phyloP scores from a whole-genome alignment of 163 green algal species.

The Volvox carteri region DNA sequence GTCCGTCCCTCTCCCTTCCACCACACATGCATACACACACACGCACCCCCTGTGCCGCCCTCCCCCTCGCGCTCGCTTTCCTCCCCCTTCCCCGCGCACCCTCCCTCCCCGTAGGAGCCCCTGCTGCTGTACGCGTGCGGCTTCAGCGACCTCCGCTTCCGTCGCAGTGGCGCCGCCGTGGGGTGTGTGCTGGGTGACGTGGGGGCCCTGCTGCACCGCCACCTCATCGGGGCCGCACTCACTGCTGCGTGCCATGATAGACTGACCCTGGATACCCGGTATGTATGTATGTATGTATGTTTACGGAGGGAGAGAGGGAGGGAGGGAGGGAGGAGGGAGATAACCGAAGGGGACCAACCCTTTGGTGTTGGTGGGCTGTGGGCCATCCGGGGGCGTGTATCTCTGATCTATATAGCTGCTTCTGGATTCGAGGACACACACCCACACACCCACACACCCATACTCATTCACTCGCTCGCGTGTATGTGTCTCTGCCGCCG shows the following conservation, averaged over 20 bases:
- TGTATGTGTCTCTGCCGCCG: too few relatives aligned
- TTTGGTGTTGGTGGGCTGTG: too few relatives aligned
- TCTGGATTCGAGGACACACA: too few relatives aligned
- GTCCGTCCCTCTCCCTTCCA: neutral
- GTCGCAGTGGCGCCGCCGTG: constrained; percentile 34
- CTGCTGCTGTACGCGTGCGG: constrained; percentile 84
- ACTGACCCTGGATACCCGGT: constrained; percentile 30
- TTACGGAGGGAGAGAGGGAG: neutral
- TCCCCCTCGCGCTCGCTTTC: neutral
- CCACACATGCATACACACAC: too few relatives aligned
- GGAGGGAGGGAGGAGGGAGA: neutral
- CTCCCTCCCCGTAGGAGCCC: constrained; percentile 72
- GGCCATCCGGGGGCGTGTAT: too few relatives aligned
- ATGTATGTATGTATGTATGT: neutral
- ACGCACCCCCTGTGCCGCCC: neutral
- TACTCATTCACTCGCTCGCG: too few relatives aligned
- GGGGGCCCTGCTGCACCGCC: constrained; percentile 55
- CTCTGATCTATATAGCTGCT: too few relatives aligned
- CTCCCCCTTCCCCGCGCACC: neutral
- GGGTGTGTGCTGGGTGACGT: constrained; percentile 16
- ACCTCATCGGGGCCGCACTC: constrained; percentile 36
- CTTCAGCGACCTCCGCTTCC: constrained; percentile 68
- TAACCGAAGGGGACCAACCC: too few relatives aligned
- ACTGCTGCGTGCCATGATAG: constrained; percentile 34
- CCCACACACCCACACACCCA: too few relatives aligned